Evolutionary conservation across 2,329 filamentous ascomycete species (phyloP).

Genomic region (Colletotrichum australisinense): DNA sequence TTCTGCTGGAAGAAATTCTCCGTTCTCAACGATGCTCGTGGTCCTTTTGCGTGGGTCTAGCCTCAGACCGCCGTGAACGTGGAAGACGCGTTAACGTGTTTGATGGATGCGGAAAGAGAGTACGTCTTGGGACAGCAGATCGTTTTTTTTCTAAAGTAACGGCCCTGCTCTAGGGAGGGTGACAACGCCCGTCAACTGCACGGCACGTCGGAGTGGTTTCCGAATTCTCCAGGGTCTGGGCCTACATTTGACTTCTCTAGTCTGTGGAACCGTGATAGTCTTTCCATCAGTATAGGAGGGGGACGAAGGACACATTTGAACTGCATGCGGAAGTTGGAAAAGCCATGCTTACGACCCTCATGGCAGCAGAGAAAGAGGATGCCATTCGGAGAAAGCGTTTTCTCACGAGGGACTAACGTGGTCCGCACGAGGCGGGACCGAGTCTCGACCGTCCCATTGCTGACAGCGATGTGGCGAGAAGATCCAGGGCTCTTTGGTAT

Average conservation of each 20-base stretch:
- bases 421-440: conserved; percentile 1
- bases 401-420: conserved; percentile 20
- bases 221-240: neutral
- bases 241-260: no score
- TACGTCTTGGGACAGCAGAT: neutral
- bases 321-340: conserved; percentile 7
- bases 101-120: neutral
- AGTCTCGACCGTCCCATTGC: neutral
- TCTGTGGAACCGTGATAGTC: neutral
- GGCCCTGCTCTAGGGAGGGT: neutral
- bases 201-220: neutral
- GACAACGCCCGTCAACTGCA: neutral
- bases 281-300: neutral
- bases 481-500: neutral
- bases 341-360: neutral
- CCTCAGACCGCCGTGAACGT: neutral
- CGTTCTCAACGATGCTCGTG: neutral
- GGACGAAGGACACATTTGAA: no score
- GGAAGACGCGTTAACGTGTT: neutral
- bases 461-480: neutral
- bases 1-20: neutral
- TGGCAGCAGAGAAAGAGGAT: neutral
- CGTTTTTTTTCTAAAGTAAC: neutral
- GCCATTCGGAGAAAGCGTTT: neutral
- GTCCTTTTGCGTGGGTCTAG: neutral